Evolutionary conservation across 2,329 filamentous ascomycete species (phyloP).

Genomic region (Chaetomium strumarium): DNA sequence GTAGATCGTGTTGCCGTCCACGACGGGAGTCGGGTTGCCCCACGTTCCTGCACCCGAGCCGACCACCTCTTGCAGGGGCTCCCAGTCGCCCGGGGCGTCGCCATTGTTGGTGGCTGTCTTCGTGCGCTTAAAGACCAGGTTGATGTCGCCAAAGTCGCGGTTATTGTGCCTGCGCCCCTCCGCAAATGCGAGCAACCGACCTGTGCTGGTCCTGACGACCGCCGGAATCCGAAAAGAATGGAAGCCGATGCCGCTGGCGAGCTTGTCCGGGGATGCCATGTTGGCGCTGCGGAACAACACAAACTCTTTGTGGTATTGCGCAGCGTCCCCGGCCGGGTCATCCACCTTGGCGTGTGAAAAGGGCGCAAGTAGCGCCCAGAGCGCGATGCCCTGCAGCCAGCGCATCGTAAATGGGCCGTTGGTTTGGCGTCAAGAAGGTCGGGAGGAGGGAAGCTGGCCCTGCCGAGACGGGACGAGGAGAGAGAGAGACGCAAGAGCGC

Average conservation of each 20-base stretch:
- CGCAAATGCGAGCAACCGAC: constrained; percentile 27
- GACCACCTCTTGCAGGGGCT: constrained; percentile 24
- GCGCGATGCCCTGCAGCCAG: neutral
- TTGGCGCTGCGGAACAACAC: constrained; percentile 27
- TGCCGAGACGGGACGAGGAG: neutral
- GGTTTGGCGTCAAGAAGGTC: neutral
- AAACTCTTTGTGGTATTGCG: constrained; percentile 21
- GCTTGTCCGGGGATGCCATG: constrained; percentile 25
- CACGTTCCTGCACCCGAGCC: constrained; percentile 25
- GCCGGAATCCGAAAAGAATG: constrained; percentile 28
- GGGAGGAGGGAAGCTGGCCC: too few species aligned
- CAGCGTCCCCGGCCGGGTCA: constrained; percentile 7
- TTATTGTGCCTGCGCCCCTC: constrained; percentile 27
- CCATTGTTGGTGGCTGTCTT: constrained; percentile 24
- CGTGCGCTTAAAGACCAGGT: constrained; percentile 28
- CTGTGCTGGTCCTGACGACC: constrained; percentile 24
- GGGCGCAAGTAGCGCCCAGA: constrained; percentile 6
- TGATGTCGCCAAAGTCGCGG: constrained; percentile 28
- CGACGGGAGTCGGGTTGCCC: constrained; percentile 29
- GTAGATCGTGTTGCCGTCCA: constrained; percentile 29
- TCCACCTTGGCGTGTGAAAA: constrained; percentile 3
- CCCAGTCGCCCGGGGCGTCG: constrained; percentile 23
- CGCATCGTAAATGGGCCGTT: neutral
- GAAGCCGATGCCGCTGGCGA: constrained; percentile 25
- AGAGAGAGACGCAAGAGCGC: neutral